Evolutionary conservation across 345 rosid species (phyloP).

Genomic region (Iberis pinnata): DNA sequence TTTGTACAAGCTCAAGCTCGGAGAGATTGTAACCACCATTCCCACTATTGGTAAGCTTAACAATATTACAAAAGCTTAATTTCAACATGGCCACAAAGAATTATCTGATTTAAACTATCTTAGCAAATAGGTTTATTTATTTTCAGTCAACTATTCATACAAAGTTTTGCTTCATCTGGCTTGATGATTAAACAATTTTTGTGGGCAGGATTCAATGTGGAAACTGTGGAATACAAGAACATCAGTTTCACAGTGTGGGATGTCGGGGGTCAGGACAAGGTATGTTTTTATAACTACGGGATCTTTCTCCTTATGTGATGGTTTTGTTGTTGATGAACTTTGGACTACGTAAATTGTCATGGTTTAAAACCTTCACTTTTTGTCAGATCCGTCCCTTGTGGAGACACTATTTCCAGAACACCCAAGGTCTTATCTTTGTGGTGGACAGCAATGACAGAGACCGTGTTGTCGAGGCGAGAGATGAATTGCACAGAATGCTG

Average conservation of each 20-base stretch:
- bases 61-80: background rate
- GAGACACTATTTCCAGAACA: conserved; percentile 72
- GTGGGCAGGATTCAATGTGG: conserved; percentile 47
- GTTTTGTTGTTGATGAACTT: background rate
- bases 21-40: conserved; percentile 64
- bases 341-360: background rate
- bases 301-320: background rate
- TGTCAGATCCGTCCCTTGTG: conserved; percentile 32
- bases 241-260: conserved; percentile 65
- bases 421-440: conserved; percentile 80
- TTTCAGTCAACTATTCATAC: background rate
- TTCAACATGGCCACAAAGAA: background rate
- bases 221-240: conserved; percentile 61
- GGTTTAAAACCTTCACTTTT: background rate
- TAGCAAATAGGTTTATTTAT: background rate
- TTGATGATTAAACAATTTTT: background rate
- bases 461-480: conserved; percentile 78
- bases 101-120: background rate
- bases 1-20: conserved; percentile 67
- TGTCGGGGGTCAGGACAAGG: conserved; percentile 67
- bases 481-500: conserved; percentile 77
- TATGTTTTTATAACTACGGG: background rate
- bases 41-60: conserved; percentile 55
- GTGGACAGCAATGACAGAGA: conserved; percentile 79
- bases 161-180: too few relatives aligned